These are phyloP conservation scores for Eucalyptus cladocalyx DNA, from an alignment of 345 rosid genomes.

Conservation along the genomic window DNA sequence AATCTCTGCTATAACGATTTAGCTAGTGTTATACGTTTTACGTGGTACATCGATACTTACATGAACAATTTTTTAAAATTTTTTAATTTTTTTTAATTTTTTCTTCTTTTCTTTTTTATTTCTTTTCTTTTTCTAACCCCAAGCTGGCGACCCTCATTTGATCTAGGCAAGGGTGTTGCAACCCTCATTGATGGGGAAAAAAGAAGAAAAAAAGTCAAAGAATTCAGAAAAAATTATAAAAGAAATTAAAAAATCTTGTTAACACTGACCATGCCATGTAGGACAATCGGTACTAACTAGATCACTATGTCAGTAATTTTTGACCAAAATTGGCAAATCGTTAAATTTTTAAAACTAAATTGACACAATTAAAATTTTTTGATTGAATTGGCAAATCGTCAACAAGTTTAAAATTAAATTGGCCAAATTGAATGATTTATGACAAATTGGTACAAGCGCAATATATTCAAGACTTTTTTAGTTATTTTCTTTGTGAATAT, in stretches of 20 bases:
- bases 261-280: rapidly evolving
- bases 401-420: too few species aligned
- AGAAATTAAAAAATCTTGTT: background rate
- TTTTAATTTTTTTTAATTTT: too few species aligned
- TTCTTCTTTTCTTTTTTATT: too few species aligned
- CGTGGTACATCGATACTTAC: rapidly evolving
- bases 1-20: background rate
- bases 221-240: too few species aligned
- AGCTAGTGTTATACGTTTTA: background rate
- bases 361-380: background rate
- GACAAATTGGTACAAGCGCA: background rate
- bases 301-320: background rate
- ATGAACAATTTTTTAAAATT: background rate
- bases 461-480: background rate
- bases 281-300: background rate
- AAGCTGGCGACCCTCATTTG: rapidly evolving
- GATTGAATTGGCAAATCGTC: background rate
- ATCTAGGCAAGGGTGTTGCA: background rate
- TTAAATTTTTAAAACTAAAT: background rate
- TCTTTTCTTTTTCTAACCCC: background rate
- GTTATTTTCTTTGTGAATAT: background rate
- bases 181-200: background rate
- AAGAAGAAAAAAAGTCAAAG: background rate
- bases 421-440: background rate
- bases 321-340: background rate